These are phyloP conservation scores for Citrus sinensis DNA, from an alignment of 345 rosid genomes.

Conservation along the genomic window DNA sequence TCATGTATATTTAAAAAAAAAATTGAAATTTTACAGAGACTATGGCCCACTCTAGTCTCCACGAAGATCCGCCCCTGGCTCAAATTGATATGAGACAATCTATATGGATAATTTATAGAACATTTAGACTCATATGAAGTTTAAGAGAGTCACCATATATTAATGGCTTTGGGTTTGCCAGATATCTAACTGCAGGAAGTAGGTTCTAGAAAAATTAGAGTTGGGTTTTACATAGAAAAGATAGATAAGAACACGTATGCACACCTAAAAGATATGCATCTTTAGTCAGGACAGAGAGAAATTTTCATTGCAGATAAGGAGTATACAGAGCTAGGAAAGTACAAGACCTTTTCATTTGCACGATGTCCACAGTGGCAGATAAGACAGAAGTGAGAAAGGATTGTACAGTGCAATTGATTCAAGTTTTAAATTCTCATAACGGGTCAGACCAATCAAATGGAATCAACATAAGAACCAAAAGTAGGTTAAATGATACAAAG, in stretches of 20 bases:
- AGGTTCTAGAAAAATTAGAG: background rate
- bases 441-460: background rate
- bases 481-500: background rate
- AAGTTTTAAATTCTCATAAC: background rate
- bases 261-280: background rate
- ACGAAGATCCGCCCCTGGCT: too few relatives aligned
- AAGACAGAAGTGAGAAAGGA: background rate
- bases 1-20: too few relatives aligned
- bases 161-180: background rate
- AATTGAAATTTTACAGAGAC: too few relatives aligned
- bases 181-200: background rate
- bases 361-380: background rate
- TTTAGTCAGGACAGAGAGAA: background rate
- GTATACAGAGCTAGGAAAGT: background rate
- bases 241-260: too few relatives aligned
- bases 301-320: background rate
- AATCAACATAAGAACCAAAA: background rate
- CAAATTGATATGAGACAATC: background rate
- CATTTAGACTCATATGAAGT: background rate
- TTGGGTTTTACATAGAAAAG: background rate
- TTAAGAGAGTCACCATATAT: background rate
- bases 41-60: too few relatives aligned
- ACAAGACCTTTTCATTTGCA: background rate
- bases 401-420: background rate
- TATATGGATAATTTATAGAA: background rate